These are phyloP conservation scores for Phaffomyces opuntiae DNA, from an alignment of 805 yeast species.

Conservation along the genomic window DNA sequence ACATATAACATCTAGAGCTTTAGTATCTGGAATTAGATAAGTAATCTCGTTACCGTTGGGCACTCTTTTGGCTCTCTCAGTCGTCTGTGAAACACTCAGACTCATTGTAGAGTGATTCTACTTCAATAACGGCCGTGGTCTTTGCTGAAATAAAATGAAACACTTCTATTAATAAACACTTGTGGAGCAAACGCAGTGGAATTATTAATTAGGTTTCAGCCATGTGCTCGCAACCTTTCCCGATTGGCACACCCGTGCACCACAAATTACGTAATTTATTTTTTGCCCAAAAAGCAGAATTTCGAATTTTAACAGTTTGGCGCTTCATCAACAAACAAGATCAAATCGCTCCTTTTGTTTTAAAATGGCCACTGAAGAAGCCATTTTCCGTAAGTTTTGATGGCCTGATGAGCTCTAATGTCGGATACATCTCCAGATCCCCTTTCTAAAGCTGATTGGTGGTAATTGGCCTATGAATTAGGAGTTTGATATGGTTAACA, in stretches of 20 bases:
- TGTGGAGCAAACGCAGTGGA: too few relatives aligned
- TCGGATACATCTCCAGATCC: background rate
- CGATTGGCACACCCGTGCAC: too few relatives aligned
- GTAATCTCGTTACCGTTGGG: background rate
- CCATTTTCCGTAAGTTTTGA: conserved; percentile 31
- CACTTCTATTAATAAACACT: too few relatives aligned
- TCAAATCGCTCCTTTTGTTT: background rate
- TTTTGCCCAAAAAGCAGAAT: too few relatives aligned
- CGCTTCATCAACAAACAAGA: background rate
- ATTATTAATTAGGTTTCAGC: too few relatives aligned
- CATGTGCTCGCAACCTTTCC: too few relatives aligned
- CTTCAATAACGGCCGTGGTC: too few relatives aligned
- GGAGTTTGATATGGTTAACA: too few relatives aligned
- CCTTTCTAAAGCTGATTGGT: background rate
- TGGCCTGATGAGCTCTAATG: background rate
- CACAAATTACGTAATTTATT: background rate
- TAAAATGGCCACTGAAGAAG: conserved; percentile 29
- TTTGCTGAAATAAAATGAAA: too few relatives aligned
- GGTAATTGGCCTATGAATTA: too few relatives aligned
- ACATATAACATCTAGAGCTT: conserved; percentile 42
- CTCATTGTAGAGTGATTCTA: background rate
- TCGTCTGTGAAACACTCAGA: background rate
- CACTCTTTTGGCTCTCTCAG: background rate
- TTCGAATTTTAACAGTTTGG: too few relatives aligned
- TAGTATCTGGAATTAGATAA: conserved; percentile 48